A percentile compares a stretch with the other conserved stretches of the same genome.
phyloP scores from a whole-genome alignment of 495 filamentous ascomycete genomes.

The Echria macrotheca region DNA sequence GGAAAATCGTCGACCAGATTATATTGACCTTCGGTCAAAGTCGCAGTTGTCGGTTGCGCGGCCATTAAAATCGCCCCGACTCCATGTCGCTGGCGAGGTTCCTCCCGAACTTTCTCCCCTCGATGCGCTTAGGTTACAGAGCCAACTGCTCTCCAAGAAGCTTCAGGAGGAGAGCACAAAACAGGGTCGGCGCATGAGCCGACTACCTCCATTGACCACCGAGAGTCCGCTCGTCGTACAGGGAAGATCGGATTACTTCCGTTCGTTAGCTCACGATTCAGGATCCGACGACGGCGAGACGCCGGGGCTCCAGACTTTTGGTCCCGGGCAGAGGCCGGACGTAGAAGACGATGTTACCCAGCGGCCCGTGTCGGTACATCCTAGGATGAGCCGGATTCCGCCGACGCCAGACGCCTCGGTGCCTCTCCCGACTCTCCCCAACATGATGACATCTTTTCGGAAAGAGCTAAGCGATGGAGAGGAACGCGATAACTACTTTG shows the following conservation, averaged over 20 bases:
- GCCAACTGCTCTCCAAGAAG: constrained; percentile 78
- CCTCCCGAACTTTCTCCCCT: constrained; percentile 90
- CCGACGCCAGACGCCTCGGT: constrained; percentile 46
- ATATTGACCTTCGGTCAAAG: constrained; percentile 58
- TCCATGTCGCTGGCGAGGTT: constrained; percentile 78
- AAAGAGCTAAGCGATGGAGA: constrained; percentile 28
- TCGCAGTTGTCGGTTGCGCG: constrained; percentile 55
- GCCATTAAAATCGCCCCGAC: constrained; percentile 59
- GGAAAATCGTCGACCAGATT: constrained; percentile 48
- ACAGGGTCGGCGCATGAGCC: constrained; percentile 69
- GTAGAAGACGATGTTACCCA: constrained; percentile 49
- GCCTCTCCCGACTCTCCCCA: constrained; percentile 35
- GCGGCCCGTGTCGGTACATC: constrained; percentile 68
- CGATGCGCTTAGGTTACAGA: constrained; percentile 88
- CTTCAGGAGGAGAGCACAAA: constrained; percentile 71
- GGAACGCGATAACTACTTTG: constrained; percentile 30
- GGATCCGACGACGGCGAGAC: constrained; percentile 34
- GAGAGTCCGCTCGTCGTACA: constrained; percentile 62
- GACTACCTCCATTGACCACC: constrained; percentile 75
- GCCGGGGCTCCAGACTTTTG: constrained; percentile 27
- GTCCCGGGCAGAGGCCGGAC: constrained; percentile 47
- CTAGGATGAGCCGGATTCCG: constrained; percentile 61
- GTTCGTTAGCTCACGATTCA: constrained; percentile 49
- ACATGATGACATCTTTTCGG: constrained; percentile 26
- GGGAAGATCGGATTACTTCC: constrained; percentile 67